Conservation (phyloP, 2,329 filamentous ascomycete species). For the Malbranchea zuffiana region DNA sequence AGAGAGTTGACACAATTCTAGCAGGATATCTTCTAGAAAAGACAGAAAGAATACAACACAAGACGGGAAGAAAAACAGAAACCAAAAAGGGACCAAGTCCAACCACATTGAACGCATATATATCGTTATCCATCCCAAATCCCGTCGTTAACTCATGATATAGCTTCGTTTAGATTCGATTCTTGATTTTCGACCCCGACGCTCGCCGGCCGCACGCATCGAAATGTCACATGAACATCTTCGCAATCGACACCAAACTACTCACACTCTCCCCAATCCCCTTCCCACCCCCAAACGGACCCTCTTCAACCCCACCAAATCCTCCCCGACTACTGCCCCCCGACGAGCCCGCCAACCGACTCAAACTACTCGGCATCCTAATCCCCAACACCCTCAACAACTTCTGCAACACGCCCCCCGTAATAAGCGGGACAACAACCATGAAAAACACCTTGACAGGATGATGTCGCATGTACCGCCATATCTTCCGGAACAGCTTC, state of each 20-base stretch:
- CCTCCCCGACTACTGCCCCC: constrained; percentile 22
- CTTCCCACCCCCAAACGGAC: constrained; percentile 25
- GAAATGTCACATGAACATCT: constrained; percentile 40
- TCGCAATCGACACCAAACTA: constrained; percentile 40
- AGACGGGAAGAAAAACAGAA: neutral
- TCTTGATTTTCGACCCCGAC: neutral
- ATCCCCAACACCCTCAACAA: constrained; percentile 71
- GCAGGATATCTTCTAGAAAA: constrained; percentile 1
- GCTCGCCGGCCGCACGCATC: neutral
- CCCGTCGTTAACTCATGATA: too few relatives aligned
- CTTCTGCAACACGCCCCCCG: constrained; percentile 67
- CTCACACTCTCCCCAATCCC: constrained; percentile 38
- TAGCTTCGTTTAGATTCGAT: neutral
- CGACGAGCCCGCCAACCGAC: constrained; percentile 28
- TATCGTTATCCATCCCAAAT: neutral
- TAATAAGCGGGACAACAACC: constrained; percentile 77
- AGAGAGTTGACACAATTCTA: neutral
- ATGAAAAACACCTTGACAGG: constrained; percentile 80
- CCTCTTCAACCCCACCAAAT: constrained; percentile 18
- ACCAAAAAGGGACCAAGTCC: constrained; percentile 10
- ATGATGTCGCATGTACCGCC: constrained; percentile 70
- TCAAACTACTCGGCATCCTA: constrained; percentile 54
- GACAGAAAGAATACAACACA: neutral
- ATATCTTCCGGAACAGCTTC: constrained; percentile 67
- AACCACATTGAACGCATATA: constrained; percentile 5